Evolutionary conservation across 495 filamentous ascomycete species (phyloP), one percentile per base, ranked within the genome.

Genomic region (Penicillium tannophilum): DNA sequence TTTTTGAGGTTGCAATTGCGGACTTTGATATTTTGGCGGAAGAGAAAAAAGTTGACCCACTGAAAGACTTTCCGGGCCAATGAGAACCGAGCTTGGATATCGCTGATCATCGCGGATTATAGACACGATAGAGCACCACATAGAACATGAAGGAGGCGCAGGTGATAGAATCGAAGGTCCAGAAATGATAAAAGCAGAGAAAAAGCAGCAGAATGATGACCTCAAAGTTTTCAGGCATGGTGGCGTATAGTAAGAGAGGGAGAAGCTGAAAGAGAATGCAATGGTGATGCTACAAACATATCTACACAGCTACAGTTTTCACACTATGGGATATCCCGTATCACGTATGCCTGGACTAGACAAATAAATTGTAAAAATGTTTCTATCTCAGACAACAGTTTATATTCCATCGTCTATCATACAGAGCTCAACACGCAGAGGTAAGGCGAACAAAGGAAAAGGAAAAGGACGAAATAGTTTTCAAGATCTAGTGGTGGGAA

Each of bases 401-500:
- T 77, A 69, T 69, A 76, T 79, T 78, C 77, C 77, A 79, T 80
- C 77, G 75, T 80, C 77, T 80, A 80, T 80, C 75, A 79, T 80
- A 80, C 77, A 79, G 71, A 76, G 74, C 73, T 76, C 73, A 77
- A 58, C 70, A 66, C 72, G 67, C 69, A 71, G 43, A 31, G 26
- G 44, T 20, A 19, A 44, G 39, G 68, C 62, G 60, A 67, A 73
- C 69, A 74, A 55, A 70, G 58, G 69, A 63, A 71, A 72, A 44
- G 66, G 57, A 61, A 65, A 70, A 71, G 58, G 61, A 69, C 62
- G 43, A 64, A 53, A 63, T 59, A 57, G 39, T 58, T 57, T 70
- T 62, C 56, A 69, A n/a, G 8, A 20, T 46, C 63, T 66, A 69
- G 72, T 88, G 88, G 79, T 90, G 88, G 65, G 86, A 77, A 44